Evolutionary conservation across 345 rosid genomes (phyloP), one percentile per base, ranked within the genome.

Genomic region (Trapa incisa): DNA sequence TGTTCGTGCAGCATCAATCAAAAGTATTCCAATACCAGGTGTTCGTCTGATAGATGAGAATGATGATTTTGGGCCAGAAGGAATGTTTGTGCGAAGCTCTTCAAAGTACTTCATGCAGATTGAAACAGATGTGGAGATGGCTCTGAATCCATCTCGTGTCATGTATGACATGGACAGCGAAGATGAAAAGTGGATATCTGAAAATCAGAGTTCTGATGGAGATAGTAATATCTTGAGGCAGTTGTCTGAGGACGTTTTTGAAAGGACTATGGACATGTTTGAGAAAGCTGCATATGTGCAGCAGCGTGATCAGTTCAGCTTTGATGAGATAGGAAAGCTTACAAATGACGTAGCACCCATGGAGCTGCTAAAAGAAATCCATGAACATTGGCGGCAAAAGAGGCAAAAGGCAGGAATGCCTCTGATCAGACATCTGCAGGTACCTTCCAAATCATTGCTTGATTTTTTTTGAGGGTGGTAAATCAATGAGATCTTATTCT

Each of bases 141-240:
- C 96, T 75, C 75, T 94, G 85, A 68, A 89, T 76, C 89, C 95
- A 66, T 80, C 81, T 13, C 86, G 76, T 71, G 83, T 87, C 72
- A 71, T 91, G 63, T 94, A 94, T 80, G 99, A 91, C 81, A 89
- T 94, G 89, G 99, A 94, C 79, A 94, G 91, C 68, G 99, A 91
- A 66, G 99, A 94, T 72, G 99, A 94, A 69, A 76, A 72, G 80
- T 91, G 85, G 87, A 64, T 90, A 57, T 68, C 75, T 39, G 78
- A 77, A 77, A 76, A 78, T 65, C 47, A 22, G 45, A 78, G 69
- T 73, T 77, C 83, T 22, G 82, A 73, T 78, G 68, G 74, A 76
- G 80, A 74, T 65, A 74, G 65, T 60, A 37, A 71, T 70, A 70
- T 67, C 61, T 77, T 77, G 2, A 66, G 66, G 70, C 81, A 81